phyloP scores from a whole-genome alignment of 1,139 yeast genomes.

The Magnusiomyces suaveolens region DNA sequence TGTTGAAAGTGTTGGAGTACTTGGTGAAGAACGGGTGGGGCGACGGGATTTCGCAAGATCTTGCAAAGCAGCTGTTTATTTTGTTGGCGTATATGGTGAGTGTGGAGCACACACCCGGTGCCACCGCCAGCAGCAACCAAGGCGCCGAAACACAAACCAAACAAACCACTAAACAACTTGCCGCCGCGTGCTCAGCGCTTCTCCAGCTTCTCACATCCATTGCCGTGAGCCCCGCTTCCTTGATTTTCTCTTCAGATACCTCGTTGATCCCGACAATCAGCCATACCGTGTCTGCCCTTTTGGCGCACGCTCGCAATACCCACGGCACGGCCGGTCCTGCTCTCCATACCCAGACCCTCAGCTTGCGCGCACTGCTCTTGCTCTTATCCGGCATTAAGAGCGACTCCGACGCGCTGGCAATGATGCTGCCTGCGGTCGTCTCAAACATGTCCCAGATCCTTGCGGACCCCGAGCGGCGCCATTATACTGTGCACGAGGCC shows the following conservation, averaged over 20 bases:
- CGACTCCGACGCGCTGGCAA: conserved; percentile 44
- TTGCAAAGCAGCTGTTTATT: conserved; percentile 44
- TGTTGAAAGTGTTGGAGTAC: conserved; percentile 36
- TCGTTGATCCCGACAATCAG: conserved; percentile 39
- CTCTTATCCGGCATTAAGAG: conserved; percentile 29
- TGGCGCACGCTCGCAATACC: conserved; percentile 27
- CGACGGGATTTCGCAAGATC: conserved; percentile 32
- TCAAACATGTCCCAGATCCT: conserved; percentile 42
- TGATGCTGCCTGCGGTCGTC: conserved; percentile 48
- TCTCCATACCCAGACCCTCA: conserved; percentile 18
- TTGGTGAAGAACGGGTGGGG: conserved; percentile 44
- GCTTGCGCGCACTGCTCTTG: conserved; percentile 30
- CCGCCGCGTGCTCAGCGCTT: conserved; percentile 37
- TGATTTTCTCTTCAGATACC: conserved; percentile 9
- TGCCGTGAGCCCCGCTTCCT: conserved; percentile 12
- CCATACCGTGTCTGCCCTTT: conserved; percentile 38
- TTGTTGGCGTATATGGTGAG: conserved; percentile 41
- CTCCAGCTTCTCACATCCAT: conserved; percentile 33
- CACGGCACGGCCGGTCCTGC: conserved; percentile 24
- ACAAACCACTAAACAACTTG: conserved; percentile 37
- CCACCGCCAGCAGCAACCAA: conserved; percentile 16
- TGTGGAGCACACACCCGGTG: conserved; percentile 28
- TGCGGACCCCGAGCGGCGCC: conserved; percentile 29
- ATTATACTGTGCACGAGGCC: conserved; percentile 35
- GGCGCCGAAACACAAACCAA: conserved; percentile 17